Conservation (phyloP, 495 filamentous ascomycete species). For the Penicillium manginii region DNA sequence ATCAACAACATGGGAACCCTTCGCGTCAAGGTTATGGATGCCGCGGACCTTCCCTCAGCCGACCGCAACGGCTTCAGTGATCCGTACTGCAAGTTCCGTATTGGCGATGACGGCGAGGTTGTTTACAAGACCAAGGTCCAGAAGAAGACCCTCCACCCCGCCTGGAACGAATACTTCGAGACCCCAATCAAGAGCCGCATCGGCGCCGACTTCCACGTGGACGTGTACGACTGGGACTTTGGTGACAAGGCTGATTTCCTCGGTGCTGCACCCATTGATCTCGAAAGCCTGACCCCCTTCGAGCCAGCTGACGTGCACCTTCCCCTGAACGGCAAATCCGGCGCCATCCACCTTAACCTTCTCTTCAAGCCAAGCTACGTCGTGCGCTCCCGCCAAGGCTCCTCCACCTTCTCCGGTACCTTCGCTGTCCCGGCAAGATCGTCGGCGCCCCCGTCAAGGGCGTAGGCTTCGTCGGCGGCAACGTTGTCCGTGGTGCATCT, state of each 20-base stretch:
- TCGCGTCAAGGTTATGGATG: conserved; percentile 88
- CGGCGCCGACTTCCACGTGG: conserved; percentile 80
- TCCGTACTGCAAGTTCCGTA: conserved; percentile 91
- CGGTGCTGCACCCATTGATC: conserved; percentile 75
- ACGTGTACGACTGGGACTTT: conserved; percentile 94
- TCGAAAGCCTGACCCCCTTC: conserved; percentile 85
- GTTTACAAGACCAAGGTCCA: conserved; percentile 91
- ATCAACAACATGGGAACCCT: conserved; percentile 98
- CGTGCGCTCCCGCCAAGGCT: conserved; percentile 82
- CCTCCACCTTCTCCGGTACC: conserved; percentile 90
- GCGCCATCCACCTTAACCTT: conserved; percentile 77
- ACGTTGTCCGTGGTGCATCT: conserved; percentile 84
- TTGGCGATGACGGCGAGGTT: conserved; percentile 81
- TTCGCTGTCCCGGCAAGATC: conserved; percentile 91
- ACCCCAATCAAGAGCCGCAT: conserved; percentile 78
- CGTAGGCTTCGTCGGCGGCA: conserved; percentile 75
- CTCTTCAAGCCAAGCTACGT: conserved; percentile 97
- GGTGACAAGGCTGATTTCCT: conserved; percentile 88
- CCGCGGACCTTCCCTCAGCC: conserved; percentile 81
- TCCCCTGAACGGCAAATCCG: conserved; percentile 87
- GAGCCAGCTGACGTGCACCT: conserved; percentile 69
- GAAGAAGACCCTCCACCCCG: conserved; percentile 94
- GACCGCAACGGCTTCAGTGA: conserved; percentile 97
- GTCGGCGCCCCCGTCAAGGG: conserved; percentile 94
- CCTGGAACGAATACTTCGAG: conserved; percentile 97